Base-by-base conservation (phyloP, 805 yeast genomes). In the Candida yuanshanica region DNA sequence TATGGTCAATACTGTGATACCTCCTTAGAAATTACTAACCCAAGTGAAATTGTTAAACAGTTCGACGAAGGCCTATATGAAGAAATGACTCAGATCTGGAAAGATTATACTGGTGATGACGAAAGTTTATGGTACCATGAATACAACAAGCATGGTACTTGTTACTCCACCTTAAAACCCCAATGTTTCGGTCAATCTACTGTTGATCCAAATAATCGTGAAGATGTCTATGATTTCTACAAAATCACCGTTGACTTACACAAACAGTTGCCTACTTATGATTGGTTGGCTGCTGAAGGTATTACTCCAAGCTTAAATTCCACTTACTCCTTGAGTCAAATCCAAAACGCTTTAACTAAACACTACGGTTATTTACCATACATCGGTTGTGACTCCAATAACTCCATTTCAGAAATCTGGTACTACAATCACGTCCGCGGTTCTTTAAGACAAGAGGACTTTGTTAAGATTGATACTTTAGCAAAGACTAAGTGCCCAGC, bases 1-100 rank as follows among this genome's bases (percentile, higher is more conserved):
- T 89, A 73, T 64, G 78, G 76, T 36, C 91, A 83, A 65, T 85
- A 77, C 62, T 89, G 96, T 67, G 81, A 84, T 56, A 57, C 69
- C 6, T 62, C 70, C 5, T 64, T 81, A 65, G 72, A 72, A 47
- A 75, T 87, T 46, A 56, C 62, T 29, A 70, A 72, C 51, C 59
- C 68, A 33, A 50, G 63, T 25, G 64, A 77, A 12, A 58, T 85
- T 37, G 52, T 63, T 39, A 47, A 65, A n/a, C 70, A 69, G 40
- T 63, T 64, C 24, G 81, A 81, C 39, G 50, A 56, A 13, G 79
- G 71, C 9, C 65, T 88, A 37, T 66, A 83, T 36, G 60, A 63
- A 1, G 69, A 71, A 44, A 77, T 90, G 87, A 50, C 65, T 23
- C 53, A 54, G 21, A 62, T 70, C 45, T 89, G 96, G 97, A 81